Conservation (phyloP, 306 rosid genomes). For the Citrullus colocynthis region DNA sequence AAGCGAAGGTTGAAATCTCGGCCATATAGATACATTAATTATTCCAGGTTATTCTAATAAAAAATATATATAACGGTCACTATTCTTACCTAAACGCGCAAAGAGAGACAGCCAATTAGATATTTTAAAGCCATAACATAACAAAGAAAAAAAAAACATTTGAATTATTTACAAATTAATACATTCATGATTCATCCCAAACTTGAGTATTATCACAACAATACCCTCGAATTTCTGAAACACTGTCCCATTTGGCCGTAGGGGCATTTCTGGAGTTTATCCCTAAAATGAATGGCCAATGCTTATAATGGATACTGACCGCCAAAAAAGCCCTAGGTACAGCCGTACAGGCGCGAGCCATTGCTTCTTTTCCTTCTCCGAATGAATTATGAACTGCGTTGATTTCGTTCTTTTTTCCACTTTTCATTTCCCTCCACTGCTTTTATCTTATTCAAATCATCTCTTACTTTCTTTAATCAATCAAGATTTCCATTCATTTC, state of each 20-base stretch:
- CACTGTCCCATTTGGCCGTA: neutral
- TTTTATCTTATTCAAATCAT: neutral
- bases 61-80: neutral
- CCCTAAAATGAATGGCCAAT: neutral
- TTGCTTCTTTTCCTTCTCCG: neutral
- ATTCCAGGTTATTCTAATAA: neutral
- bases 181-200: too few relatives aligned
- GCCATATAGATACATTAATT: neutral
- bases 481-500: neutral
- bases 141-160: neutral
- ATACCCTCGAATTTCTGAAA: neutral
- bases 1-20: neutral
- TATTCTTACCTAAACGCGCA: neutral
- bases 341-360: neutral
- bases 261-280: neutral
- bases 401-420: neutral
- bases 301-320: neutral
- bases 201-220: neutral
- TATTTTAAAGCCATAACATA: neutral
- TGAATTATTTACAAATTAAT: too few relatives aligned
- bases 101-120: neutral
- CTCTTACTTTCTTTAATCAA: neutral
- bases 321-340: constrained; percentile 8
- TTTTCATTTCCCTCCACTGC: neutral
- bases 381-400: neutral